Conservation (phyloP, 73 alveolate genomes). For the Symbiodinium pilosum region DNA sequence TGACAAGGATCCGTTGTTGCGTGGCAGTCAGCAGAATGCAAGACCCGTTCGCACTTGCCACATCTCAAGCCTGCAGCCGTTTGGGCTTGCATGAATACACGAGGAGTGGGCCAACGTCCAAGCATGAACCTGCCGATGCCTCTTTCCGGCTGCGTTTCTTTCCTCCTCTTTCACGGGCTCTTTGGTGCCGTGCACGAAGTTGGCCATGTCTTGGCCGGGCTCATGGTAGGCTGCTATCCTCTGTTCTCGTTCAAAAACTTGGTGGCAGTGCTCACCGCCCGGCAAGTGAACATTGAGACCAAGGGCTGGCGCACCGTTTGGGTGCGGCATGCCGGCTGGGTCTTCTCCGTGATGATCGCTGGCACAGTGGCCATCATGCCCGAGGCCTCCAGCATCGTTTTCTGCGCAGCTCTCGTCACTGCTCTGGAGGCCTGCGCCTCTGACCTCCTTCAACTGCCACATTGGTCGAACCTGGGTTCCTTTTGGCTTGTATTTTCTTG, state of each 20-base stretch:
- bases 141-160: background rate
- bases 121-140: background rate
- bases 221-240: constrained; percentile 12
- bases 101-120: background rate
- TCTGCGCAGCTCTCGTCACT: constrained; percentile 23
- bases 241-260: background rate
- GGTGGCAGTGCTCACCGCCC: too few relatives aligned
- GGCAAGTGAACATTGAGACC: constrained; percentile 27
- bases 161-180: constrained; percentile 25
- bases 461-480: background rate
- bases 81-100: too few relatives aligned
- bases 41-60: too few relatives aligned
- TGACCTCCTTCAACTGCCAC: background rate
- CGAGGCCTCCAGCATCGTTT: background rate
- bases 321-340: constrained; percentile 49
- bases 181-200: constrained; percentile 32
- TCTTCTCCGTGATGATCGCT: background rate
- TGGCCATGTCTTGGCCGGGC: constrained; percentile 3
- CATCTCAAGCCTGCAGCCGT: too few relatives aligned
- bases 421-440: background rate
- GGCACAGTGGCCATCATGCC: background rate
- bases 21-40: too few relatives aligned
- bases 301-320: background rate
- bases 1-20: background rate
- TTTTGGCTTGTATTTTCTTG: background rate